phyloP scores from a whole-genome alignment of 108 stramenopile genomes.

The Cylindrotheca fusiformis region DNA sequence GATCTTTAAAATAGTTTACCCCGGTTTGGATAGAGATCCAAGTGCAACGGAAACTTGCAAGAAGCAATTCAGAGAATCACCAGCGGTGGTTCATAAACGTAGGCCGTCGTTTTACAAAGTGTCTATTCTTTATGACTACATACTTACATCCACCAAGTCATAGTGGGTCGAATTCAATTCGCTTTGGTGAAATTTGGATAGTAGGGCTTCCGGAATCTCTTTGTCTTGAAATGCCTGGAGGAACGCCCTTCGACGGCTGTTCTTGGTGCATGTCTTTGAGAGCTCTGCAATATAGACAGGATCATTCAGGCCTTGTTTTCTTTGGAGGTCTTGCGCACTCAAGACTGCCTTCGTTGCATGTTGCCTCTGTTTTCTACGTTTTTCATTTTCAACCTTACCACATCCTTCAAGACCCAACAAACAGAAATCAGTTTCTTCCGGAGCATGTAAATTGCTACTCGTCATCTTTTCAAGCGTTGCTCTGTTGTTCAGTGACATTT shows the following conservation, averaged over 20 bases:
- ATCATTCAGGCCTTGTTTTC: conserved; percentile 11
- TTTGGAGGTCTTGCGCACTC: conserved; percentile 13
- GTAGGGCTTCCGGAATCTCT: background rate
- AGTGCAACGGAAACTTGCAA: no score
- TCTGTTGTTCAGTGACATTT: conserved; percentile 1
- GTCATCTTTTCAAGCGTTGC: conserved; percentile 6
- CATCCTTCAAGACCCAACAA: conserved; percentile 4
- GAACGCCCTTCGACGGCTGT: background rate
- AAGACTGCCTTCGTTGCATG: conserved; percentile 2
- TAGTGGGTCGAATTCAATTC: background rate
- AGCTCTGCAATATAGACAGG: conserved; percentile 16
- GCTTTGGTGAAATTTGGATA: background rate
- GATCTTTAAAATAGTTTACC: conserved; percentile 42
- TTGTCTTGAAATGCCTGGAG: background rate
- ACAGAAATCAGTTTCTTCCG: conserved; percentile 12
- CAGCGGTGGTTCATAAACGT: no score
- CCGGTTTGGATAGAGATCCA: background rate
- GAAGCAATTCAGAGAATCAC: no score
- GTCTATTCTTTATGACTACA: background rate
- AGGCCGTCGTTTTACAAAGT: no score
- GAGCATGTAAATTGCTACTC: background rate
- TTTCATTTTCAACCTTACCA: background rate
- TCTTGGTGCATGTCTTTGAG: background rate
- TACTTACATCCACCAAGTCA: background rate
- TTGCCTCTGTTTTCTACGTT: background rate